Conservation (phyloP, 495 filamentous ascomycete genomes). For the Letharia columbiana region DNA sequence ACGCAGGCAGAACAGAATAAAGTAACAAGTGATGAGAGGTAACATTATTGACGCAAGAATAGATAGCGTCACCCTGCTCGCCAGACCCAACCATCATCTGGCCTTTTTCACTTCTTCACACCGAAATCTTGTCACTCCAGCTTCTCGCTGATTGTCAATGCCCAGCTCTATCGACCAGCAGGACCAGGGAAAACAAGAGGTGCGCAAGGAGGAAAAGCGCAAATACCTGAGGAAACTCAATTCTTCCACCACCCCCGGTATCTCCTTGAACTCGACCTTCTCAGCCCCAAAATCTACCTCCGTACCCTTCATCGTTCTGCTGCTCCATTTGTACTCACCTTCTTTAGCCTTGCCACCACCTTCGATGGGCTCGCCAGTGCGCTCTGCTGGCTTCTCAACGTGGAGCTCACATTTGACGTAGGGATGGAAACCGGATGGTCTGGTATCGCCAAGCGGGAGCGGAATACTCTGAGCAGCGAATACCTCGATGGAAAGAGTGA, state of each 20-base stretch:
- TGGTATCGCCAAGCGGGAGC: slow-evolving; percentile 39
- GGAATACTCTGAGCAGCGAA: slow-evolving; percentile 47
- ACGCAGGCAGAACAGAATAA: background rate
- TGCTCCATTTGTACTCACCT: slow-evolving; percentile 58
- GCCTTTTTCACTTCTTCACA: background rate
- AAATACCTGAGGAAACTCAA: slow-evolving; percentile 71
- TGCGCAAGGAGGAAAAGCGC: background rate
- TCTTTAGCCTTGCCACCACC: slow-evolving; percentile 37
- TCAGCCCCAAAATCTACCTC: slow-evolving; percentile 66
- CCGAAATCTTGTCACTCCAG: background rate
- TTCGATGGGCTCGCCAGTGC: slow-evolving; percentile 33
- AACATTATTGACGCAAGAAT: background rate
- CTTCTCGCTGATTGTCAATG: background rate
- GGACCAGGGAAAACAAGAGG: background rate
- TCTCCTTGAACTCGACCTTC: slow-evolving; percentile 49
- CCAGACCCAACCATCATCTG: background rate
- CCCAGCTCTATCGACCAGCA: background rate
- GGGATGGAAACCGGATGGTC: slow-evolving; percentile 55
- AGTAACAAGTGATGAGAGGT: background rate
- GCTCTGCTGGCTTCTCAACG: slow-evolving; percentile 48
- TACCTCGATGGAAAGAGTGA: slow-evolving; percentile 44
- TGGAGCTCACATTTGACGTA: slow-evolving; percentile 81
- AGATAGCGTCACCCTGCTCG: background rate
- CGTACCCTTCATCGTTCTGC: slow-evolving; percentile 49
- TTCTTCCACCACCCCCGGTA: slow-evolving; percentile 63